Conservation (phyloP, 164 flowering plant genomes). For the Vitis amurensis region DNA sequence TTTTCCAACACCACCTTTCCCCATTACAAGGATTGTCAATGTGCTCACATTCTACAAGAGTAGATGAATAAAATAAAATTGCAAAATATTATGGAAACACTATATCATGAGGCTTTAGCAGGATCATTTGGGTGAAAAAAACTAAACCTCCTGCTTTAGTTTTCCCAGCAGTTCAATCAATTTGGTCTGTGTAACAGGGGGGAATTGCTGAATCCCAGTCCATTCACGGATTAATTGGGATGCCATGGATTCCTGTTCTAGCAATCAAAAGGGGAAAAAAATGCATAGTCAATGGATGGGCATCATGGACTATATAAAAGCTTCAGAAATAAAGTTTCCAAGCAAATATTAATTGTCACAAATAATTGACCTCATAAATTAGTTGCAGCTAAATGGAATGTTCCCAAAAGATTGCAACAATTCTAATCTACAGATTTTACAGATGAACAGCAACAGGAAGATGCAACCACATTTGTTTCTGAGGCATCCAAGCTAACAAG, state of each 20-base stretch:
- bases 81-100: neutral
- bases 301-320: too few species aligned
- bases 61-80: neutral
- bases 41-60: slow-evolving; percentile 65
- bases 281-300: too few species aligned
- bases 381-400: too few species aligned
- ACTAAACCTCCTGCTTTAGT: slow-evolving; percentile 76
- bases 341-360: too few species aligned
- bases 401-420: too few species aligned
- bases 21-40: slow-evolving; percentile 92
- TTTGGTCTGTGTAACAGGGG: slow-evolving; percentile 72
- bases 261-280: too few species aligned
- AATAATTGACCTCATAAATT: too few species aligned
- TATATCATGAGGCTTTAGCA: neutral
- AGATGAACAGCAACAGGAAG: too few species aligned
- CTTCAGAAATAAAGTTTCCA: too few species aligned
- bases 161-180: slow-evolving; percentile 71
- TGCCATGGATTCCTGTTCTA: slow-evolving; percentile 37
- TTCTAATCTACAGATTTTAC: too few species aligned
- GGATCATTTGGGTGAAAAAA: neutral
- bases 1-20: slow-evolving; percentile 98
- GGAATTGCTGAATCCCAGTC: slow-evolving; percentile 86
- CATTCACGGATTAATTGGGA: slow-evolving; percentile 66
- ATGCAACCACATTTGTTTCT: too few species aligned
- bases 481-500: too few species aligned